phyloP scores from a whole-genome alignment of 805 yeast genomes.

The Nakazawaea molendinolei region DNA sequence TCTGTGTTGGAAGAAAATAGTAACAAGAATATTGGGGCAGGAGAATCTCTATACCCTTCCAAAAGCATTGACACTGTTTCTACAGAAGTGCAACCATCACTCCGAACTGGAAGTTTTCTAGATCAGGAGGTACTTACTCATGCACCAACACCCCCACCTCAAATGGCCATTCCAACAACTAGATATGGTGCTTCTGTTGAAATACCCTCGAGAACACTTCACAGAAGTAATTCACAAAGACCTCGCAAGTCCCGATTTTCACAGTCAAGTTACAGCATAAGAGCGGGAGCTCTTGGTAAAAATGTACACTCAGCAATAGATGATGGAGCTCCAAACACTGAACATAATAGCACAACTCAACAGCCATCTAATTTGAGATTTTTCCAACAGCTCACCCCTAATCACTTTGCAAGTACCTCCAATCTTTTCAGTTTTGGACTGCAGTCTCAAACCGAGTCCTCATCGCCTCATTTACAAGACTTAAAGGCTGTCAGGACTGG shows the following conservation, averaged over 20 bases:
- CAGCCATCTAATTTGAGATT: slow-evolving; percentile 1
- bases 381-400: slow-evolving; percentile 9
- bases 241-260: slow-evolving; percentile 18
- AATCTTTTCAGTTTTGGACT: slow-evolving; percentile 6
- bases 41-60: slow-evolving; percentile 6
- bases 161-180: slow-evolving; percentile 78
- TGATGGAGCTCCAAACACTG: background rate
- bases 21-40: slow-evolving; percentile 15
- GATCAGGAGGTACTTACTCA: slow-evolving; percentile 15
- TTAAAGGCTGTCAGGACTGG: background rate
- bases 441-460: background rate
- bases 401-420: slow-evolving; percentile 9
- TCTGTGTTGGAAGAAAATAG: slow-evolving; percentile 33
- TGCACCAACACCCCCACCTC: slow-evolving; percentile 51
- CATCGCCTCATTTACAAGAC: background rate
- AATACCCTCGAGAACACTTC: slow-evolving; percentile 36
- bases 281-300: background rate
- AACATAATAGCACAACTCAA: background rate
- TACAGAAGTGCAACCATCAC: slow-evolving; percentile 3
- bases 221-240: slow-evolving; percentile 17
- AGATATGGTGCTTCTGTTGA: slow-evolving; percentile 75
- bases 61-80: slow-evolving; percentile 10
- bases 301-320: background rate
- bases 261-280: slow-evolving; percentile 3
- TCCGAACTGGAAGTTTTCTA: slow-evolving; percentile 2